A percentile compares a stretch with the other conserved stretches of the same genome.
Conservation (phyloP, 2,329 filamentous ascomycete species). For the Fusarium sp. region DNA sequence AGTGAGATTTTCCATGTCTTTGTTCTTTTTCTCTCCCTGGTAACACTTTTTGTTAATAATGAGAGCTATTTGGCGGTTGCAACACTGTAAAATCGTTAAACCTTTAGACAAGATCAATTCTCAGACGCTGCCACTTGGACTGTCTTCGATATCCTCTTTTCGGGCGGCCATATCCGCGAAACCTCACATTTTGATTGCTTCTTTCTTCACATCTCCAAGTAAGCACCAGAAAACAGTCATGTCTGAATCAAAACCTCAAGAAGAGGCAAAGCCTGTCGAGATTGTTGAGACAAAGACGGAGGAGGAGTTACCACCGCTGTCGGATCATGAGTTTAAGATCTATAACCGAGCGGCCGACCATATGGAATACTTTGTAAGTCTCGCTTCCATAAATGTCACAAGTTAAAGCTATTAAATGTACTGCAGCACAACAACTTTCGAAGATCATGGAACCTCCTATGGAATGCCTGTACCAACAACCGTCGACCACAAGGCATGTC, state of each 20-base stretch:
- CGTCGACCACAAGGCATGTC: slow-evolving; percentile 71
- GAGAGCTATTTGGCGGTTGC: slow-evolving; percentile 17
- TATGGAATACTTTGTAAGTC: slow-evolving; percentile 76
- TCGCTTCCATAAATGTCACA: background rate
- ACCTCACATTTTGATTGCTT: background rate
- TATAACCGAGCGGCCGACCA: slow-evolving; percentile 79
- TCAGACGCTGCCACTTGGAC: background rate
- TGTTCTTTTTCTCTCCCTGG: background rate
- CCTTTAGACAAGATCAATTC: slow-evolving; percentile 1
- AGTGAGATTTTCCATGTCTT: background rate
- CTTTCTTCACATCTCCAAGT: background rate
- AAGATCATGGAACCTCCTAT: slow-evolving; percentile 75
- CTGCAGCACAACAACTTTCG: slow-evolving; percentile 80
- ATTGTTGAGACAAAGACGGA: slow-evolving; percentile 22
- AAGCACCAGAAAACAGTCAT: slow-evolving; percentile 21
- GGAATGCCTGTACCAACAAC: slow-evolving; percentile 67
- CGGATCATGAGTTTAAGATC: slow-evolving; percentile 70
- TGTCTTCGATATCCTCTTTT: background rate
- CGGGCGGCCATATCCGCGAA: background rate
- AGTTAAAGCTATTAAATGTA: background rate
- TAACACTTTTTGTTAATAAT: slow-evolving; percentile 8
- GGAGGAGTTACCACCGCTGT: slow-evolving; percentile 66
- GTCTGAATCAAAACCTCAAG: slow-evolving; percentile 21
- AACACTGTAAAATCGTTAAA: background rate
- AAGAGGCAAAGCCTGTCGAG: slow-evolving; percentile 9